phyloP scores from a whole-genome alignment of 805 yeast species.

The Cyberlindnera saturnus region DNA sequence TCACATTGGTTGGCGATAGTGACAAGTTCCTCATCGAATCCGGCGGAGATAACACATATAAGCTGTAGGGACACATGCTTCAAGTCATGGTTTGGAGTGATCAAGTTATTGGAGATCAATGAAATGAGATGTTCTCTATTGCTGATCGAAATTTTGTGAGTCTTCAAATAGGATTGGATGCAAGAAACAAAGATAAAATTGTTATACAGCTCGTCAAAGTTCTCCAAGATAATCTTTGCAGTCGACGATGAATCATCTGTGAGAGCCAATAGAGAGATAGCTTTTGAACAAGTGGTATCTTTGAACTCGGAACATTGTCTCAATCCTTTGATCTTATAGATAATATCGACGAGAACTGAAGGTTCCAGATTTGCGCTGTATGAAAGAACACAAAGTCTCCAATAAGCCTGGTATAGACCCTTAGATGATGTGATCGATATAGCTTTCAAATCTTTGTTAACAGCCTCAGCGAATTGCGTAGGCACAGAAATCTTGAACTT shows the following conservation, averaged over 20 bases:
- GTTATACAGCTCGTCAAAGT: constrained; percentile 17
- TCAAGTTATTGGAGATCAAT: constrained; percentile 32
- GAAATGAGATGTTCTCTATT: constrained; percentile 14
- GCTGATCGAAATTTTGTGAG: constrained; percentile 1
- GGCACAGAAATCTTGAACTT: constrained; percentile 15
- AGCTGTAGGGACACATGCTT: constrained; percentile 50
- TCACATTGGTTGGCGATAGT: constrained; percentile 43
- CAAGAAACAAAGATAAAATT: constrained; percentile 16
- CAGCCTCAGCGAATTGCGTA: constrained; percentile 5
- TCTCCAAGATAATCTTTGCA: constrained; percentile 5
- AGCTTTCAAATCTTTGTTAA: constrained; percentile 7
- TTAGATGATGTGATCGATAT: constrained; percentile 3
- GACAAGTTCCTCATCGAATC: constrained; percentile 28
- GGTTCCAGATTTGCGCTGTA: constrained; percentile 28
- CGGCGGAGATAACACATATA: constrained; percentile 27
- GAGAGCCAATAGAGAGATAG: constrained; percentile 11
- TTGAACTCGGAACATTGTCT: constrained; percentile 10
- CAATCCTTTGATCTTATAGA: neutral
- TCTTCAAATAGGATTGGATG: constrained; percentile 10
- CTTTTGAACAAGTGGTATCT: constrained; percentile 10
- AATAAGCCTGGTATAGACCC: constrained; percentile 36
- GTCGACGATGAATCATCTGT: neutral
- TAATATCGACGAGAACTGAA: constrained; percentile 2
- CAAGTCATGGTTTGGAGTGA: constrained; percentile 42
- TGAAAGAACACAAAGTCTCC: constrained; percentile 44